phyloP scores from a whole-genome alignment of 805 yeast genomes.

The Hanseniaspora mollemarum region DNA sequence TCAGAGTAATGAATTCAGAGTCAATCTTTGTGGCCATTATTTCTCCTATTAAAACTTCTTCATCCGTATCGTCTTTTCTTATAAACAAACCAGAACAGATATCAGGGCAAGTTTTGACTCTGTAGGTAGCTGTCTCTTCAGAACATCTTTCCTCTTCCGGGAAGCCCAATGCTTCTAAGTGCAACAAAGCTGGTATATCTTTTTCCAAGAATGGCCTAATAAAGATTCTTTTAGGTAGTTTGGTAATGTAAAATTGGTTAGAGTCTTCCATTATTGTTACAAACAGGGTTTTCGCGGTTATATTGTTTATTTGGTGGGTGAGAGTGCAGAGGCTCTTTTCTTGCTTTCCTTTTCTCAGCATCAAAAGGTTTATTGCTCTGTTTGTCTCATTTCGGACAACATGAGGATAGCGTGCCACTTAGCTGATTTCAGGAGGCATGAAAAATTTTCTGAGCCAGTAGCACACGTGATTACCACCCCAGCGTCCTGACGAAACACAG shows the following conservation, averaged over 20 bases:
- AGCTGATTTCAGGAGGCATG: too few species aligned
- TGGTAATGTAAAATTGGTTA: slow-evolving; percentile 12
- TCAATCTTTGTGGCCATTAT: slow-evolving; percentile 63
- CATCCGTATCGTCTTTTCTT: slow-evolving; percentile 41
- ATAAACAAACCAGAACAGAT: slow-evolving; percentile 78
- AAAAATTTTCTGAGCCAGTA: too few species aligned
- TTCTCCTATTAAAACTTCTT: slow-evolving; percentile 68
- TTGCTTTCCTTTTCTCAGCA: background rate
- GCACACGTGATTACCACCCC: too few species aligned
- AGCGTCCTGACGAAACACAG: too few species aligned
- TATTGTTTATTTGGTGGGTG: background rate
- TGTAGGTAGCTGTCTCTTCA: slow-evolving; percentile 50
- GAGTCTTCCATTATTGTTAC: slow-evolving; percentile 8
- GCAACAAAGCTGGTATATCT: slow-evolving; percentile 53
- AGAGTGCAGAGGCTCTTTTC: background rate
- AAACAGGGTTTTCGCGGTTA: background rate
- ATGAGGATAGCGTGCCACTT: too few species aligned
- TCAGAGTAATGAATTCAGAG: slow-evolving; percentile 24
- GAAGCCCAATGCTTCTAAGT: slow-evolving; percentile 59
- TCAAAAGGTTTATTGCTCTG: too few species aligned
- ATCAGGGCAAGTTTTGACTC: slow-evolving; percentile 78
- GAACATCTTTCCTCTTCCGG: slow-evolving; percentile 59
- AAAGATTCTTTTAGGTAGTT: slow-evolving; percentile 10
- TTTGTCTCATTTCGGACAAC: too few species aligned
- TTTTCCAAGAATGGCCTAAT: slow-evolving; percentile 21